Base-by-base conservation (phyloP, 805 yeast species). In the Candida morakotiae region DNA sequence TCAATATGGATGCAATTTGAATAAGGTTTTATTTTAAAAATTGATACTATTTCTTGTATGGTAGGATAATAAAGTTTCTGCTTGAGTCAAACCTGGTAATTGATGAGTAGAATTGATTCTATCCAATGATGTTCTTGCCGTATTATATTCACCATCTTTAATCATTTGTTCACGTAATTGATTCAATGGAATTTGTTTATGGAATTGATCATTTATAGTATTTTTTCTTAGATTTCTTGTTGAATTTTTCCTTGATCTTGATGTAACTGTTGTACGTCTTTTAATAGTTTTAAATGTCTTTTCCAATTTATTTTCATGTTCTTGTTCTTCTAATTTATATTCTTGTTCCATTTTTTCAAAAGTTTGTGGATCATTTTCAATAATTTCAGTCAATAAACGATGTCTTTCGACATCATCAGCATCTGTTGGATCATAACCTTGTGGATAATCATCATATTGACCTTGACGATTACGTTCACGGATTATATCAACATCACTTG, bases 401-500 rank as follows among this genome's bases (percentile, higher is more conserved):
- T 57, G 65, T 44, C 58, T 58, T 42, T 68, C 73, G 32, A 67
- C 53, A 43, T 67, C 73, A 26, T 57, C 67, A n/a, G 49, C 36
- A 34, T 69, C 56, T 1, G 81, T 75, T 10, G 81, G 81, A 47
- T 75, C 81, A 47, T 68, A 75, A 14, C 71, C 75, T 1, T 43
- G 50, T 0, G 80, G 76, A 46, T 71, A 75, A 26, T 54, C 62
- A 34, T 63, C 66, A 50, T 66, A 82, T 37, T 64, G 73, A 6
- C 87, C 86, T 40, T 60, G 37, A 17, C 41, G 26, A 42, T 73
- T 77, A 43, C 72, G 58, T 48, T 83, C 93, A 38, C 93, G 68
- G 34, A 85, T 67, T 38, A 83, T 77, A 49, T 85, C 94, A 31
- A 80, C 69, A 51, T 84, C 93, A 26, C 61, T 53, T 2, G 94